Evolutionary conservation across 2,329 filamentous ascomycete species (phyloP).

Genomic region (Rhinocladiella mackenziei): DNA sequence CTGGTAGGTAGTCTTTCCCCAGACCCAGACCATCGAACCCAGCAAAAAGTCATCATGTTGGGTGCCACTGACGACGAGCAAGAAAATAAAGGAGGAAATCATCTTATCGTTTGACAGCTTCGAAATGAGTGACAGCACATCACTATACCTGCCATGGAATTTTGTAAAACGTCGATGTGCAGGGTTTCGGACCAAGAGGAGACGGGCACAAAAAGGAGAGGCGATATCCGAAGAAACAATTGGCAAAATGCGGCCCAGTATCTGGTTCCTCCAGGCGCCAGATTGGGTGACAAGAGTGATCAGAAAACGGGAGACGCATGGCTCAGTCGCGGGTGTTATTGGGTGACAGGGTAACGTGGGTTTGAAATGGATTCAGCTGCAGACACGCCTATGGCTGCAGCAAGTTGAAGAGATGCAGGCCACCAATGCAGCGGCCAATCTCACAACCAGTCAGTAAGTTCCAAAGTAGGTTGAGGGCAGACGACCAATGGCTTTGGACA

Average conservation of each 20-base stretch:
- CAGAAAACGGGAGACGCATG: constrained; percentile 7
- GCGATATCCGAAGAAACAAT: constrained; percentile 3
- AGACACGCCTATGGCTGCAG: constrained; percentile 20
- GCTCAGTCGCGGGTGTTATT: constrained; percentile 13
- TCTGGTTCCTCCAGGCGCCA: constrained; percentile 15
- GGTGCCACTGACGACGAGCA: constrained; percentile 1
- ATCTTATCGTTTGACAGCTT: neutral
- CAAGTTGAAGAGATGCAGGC: constrained; percentile 18
- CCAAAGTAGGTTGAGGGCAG: constrained; percentile 4
- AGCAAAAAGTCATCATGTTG: constrained; percentile 1
- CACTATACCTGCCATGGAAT: constrained; percentile 3
- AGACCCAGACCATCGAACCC: neutral
- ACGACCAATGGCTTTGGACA: constrained; percentile 11
- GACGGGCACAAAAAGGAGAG: constrained; percentile 1
- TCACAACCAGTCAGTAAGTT: constrained; percentile 20
- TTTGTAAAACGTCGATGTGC: constrained; percentile 4
- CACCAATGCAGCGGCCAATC: constrained; percentile 23
- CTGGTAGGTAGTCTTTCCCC: constrained; percentile 6
- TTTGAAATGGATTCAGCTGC: constrained; percentile 19
- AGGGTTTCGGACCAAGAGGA: neutral
- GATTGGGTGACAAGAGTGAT: constrained; percentile 13
- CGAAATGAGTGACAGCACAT: constrained; percentile 6
- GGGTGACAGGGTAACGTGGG: constrained; percentile 12
- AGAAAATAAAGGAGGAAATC: constrained; percentile 5
- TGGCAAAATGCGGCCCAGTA: constrained; percentile 1